Percentiles rank a stretch among this genome's conserved stretches.
phyloP scores from a whole-genome alignment of 2,329 filamentous ascomycete genomes.

The Fusarium buxicola region DNA sequence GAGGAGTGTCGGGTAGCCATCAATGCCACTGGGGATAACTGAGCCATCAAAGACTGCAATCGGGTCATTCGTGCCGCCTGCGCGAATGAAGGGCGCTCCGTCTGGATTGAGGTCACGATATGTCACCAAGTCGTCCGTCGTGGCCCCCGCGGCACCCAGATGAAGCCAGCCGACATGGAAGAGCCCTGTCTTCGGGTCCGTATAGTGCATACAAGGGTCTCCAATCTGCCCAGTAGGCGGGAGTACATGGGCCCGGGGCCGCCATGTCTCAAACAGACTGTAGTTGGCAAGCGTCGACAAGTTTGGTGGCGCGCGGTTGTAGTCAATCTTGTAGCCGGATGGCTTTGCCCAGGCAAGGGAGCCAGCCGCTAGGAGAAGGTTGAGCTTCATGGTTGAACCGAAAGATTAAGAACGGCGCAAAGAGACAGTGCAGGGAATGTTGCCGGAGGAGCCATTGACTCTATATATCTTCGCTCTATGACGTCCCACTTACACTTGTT shows the following conservation, averaged over 20 bases:
- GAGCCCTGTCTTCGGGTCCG: slow-evolving; percentile 55
- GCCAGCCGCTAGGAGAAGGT: slow-evolving; percentile 26
- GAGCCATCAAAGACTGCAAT: slow-evolving; percentile 57
- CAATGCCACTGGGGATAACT: slow-evolving; percentile 57
- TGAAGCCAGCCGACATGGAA: slow-evolving; percentile 60
- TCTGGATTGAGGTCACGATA: slow-evolving; percentile 52
- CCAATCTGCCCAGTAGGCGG: slow-evolving; percentile 55
- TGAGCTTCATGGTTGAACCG: slow-evolving; percentile 28
- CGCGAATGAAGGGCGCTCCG: slow-evolving; percentile 56
- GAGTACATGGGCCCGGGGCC: slow-evolving; percentile 55
- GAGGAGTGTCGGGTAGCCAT: slow-evolving; percentile 56
- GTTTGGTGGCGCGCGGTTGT: slow-evolving; percentile 53
- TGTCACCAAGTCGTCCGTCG: slow-evolving; percentile 57
- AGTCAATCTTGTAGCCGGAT: slow-evolving; percentile 44
- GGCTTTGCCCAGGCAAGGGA: slow-evolving; percentile 34
- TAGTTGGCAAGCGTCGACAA: slow-evolving; percentile 53
- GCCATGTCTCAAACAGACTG: slow-evolving; percentile 49
- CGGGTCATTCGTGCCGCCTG: slow-evolving; percentile 48
- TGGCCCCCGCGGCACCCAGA: slow-evolving; percentile 51
- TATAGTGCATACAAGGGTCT: slow-evolving; percentile 60
- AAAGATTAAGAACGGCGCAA: neutral
- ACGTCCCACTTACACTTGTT: neutral
- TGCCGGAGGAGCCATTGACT: slow-evolving; percentile 5
- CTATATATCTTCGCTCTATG: slow-evolving; percentile 24
- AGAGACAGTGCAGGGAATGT: neutral